Conservation (phyloP, 345 rosid species). For the Ceriops tagal region DNA sequence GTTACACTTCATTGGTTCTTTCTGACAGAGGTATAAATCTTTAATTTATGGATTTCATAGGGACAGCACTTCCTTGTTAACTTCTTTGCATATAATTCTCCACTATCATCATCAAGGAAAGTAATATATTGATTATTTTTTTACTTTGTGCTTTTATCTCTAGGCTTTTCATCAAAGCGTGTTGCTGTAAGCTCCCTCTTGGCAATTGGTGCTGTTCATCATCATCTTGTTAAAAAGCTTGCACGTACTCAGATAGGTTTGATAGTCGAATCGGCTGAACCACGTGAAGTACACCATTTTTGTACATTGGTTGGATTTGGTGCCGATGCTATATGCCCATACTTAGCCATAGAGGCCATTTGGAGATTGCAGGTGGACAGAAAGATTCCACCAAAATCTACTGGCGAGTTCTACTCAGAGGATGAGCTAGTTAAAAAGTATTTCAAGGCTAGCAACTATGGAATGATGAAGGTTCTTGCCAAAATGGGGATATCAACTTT, state of each 20-base stretch:
- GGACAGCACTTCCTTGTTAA: too few relatives aligned
- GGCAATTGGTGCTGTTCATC: slow-evolving; percentile 99
- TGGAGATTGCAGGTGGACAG: slow-evolving; percentile 95
- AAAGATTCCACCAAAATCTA: slow-evolving; percentile 84
- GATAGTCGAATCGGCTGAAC: slow-evolving; percentile 94
- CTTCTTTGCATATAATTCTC: too few relatives aligned
- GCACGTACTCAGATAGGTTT: slow-evolving; percentile 91
- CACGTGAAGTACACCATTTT: slow-evolving; percentile 99
- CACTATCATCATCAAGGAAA: too few relatives aligned
- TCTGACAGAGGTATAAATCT: slow-evolving; percentile 83
- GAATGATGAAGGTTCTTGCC: slow-evolving; percentile 99
- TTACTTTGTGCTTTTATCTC: slow-evolving; percentile 7
- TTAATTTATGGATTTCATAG: too few relatives aligned
- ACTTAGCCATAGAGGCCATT: slow-evolving; percentile 77
- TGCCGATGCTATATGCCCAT: slow-evolving; percentile 97
- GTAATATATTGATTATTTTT: slow-evolving; percentile 1
- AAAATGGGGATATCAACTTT: slow-evolving; percentile 98
- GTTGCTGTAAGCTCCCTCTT: slow-evolving; percentile 95
- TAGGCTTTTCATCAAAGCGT: slow-evolving; percentile 75
- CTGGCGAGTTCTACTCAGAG: slow-evolving; percentile 77
- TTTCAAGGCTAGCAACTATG: slow-evolving; percentile 96
- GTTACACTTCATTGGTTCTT: slow-evolving; percentile 78
- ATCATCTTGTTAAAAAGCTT: slow-evolving; percentile 80
- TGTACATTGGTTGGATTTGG: slow-evolving; percentile 97
- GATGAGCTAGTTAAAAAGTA: slow-evolving; percentile 84